Percentiles rank a stretch among this genome's conserved stretches.
phyloP scores from a whole-genome alignment of 1,284 basidiomycete species.

The Farysia itapuensis region DNA sequence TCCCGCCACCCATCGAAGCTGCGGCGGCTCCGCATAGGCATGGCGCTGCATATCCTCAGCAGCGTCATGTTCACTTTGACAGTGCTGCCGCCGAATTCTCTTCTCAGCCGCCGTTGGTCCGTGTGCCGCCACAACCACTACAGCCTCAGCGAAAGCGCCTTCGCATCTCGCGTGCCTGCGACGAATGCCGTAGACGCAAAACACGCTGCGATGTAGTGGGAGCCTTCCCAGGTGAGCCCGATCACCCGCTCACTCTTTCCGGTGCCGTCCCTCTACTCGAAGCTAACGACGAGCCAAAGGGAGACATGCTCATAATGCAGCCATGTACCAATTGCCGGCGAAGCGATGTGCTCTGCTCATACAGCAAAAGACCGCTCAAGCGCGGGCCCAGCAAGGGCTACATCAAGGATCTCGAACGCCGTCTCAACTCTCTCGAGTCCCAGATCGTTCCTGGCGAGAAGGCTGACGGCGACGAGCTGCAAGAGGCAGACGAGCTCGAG shows the following conservation, averaged over 20 bases:
- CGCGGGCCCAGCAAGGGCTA: slow-evolving; percentile 45
- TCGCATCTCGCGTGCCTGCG: slow-evolving; percentile 37
- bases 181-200: slow-evolving; percentile 39
- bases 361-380: slow-evolving; percentile 42
- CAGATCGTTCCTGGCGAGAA: slow-evolving; percentile 11
- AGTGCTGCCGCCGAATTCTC: too few relatives aligned
- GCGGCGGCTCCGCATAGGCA: too few relatives aligned
- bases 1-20: too few relatives aligned
- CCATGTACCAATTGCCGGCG: slow-evolving; percentile 44
- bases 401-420: slow-evolving; percentile 46
- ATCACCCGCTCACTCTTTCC: slow-evolving; percentile 26
- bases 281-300: slow-evolving; percentile 24
- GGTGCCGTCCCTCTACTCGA: slow-evolving; percentile 25
- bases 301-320: slow-evolving; percentile 45
- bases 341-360: slow-evolving; percentile 31
- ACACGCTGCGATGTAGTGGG: slow-evolving; percentile 42
- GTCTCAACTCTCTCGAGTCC: slow-evolving; percentile 44
- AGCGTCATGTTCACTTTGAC: too few relatives aligned
- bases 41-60: too few relatives aligned
- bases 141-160: slow-evolving; percentile 33
- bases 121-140: slow-evolving; percentile 6
- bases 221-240: slow-evolving; percentile 36
- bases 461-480: not conserved
- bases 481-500: not conserved
- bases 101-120: too few relatives aligned